These are phyloP conservation scores for Suillus paluster DNA, from an alignment of 768 basidiomycete species.

Conservation along the genomic window DNA sequence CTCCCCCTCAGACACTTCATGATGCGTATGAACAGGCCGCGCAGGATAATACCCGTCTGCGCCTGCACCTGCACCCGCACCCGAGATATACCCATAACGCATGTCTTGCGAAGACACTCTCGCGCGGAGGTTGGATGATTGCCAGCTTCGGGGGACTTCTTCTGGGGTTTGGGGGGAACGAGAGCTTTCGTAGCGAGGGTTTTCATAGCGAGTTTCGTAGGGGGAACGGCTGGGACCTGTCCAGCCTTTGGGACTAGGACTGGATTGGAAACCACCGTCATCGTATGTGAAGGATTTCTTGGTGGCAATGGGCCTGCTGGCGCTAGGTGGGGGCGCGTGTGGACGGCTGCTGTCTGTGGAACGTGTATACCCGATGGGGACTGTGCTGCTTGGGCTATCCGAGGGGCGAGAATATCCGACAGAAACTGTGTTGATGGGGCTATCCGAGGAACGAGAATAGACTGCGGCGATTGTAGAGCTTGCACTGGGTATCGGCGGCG, in stretches of 20 bases:
- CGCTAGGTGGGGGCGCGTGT: conserved; percentile 30
- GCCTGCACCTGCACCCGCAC: conserved; percentile 29
- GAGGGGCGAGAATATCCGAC: background rate
- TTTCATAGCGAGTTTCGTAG: conserved; percentile 34
- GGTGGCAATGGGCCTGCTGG: conserved; percentile 35
- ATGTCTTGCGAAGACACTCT: conserved; percentile 38
- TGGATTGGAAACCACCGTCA: conserved; percentile 31
- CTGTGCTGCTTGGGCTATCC: background rate
- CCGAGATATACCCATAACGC: conserved; percentile 21
- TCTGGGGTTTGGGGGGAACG: conserved; percentile 37
- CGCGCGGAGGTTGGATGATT: conserved; percentile 28
- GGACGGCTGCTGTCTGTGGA: conserved; percentile 17
- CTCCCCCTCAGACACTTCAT: conserved; percentile 35
- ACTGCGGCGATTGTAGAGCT: conserved; percentile 7
- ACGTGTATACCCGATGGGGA: conserved; percentile 12
- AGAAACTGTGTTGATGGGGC: background rate
- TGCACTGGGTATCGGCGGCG: conserved; percentile 18
- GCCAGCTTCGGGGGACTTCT: conserved; percentile 34
- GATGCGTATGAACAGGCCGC: conserved; percentile 30
- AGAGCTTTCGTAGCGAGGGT: too few species aligned
- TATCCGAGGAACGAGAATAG: background rate
- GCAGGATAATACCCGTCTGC: conserved; percentile 10
- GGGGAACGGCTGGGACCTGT: conserved; percentile 25
- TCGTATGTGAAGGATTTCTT: conserved; percentile 28
- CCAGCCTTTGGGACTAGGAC: conserved; percentile 27